A percentile compares a stretch with the other conserved stretches of the same genome.
These are phyloP conservation scores for Dunaliella sp. DNA, from an alignment of 139 green algal genomes.

Conservation along the genomic window DNA sequence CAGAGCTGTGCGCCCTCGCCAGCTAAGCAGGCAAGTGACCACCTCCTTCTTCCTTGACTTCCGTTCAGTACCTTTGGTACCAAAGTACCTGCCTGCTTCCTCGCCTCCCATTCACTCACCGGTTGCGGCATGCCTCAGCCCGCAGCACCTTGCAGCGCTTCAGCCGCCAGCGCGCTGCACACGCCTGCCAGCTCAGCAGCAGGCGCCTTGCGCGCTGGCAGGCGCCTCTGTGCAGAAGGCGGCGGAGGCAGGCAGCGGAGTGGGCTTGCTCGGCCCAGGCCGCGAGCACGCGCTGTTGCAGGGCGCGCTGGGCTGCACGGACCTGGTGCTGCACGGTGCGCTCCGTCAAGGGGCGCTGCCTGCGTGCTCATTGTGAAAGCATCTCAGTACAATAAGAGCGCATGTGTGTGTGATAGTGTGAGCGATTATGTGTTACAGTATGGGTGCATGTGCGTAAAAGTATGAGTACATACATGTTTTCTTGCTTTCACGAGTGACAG, in stretches of 20 bases:
- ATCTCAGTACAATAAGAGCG: not conserved
- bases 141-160: not conserved
- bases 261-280: not conserved
- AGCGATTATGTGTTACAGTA: not conserved
- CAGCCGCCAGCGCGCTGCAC: not conserved
- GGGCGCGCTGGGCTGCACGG: not conserved
- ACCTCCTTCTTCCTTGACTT: too few species aligned
- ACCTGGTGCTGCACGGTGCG: not conserved
- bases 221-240: not conserved
- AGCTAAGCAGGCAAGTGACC: too few species aligned
- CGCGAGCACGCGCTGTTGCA: not conserved
- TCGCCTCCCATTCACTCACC: too few species aligned
- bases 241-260: not conserved
- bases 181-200: slow-evolving; percentile 16
- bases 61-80: too few species aligned
- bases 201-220: slow-evolving; percentile 10
- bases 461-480: too few species aligned
- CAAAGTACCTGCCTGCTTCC: too few species aligned
- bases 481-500: too few species aligned
- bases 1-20: too few species aligned
- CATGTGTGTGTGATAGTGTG: not conserved
- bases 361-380: not conserved
- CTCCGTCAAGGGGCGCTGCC: not conserved
- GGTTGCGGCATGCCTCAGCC: not conserved
- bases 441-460: not conserved